These are phyloP conservation scores for Platanthera guangdongensis DNA, from an alignment of 106 monocot genomes.

Conservation along the genomic window DNA sequence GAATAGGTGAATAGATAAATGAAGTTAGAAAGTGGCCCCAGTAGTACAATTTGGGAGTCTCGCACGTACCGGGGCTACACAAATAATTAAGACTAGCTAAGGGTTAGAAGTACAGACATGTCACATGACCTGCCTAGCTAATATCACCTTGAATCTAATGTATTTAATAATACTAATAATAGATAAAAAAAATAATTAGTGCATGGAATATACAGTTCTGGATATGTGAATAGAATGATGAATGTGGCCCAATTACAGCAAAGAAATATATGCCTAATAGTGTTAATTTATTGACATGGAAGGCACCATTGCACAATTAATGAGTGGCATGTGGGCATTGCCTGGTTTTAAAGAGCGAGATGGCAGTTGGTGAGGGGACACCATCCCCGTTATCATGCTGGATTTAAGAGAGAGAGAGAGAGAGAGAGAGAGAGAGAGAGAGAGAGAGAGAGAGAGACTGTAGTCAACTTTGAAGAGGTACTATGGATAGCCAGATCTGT, in stretches of 20 bases:
- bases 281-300: background rate
- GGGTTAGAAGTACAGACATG: background rate
- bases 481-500: background rate
- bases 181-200: background rate
- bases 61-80: background rate
- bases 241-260: background rate
- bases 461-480: background rate
- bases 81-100: background rate
- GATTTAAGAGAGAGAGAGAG: background rate
- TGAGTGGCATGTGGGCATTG: background rate
- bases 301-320: background rate
- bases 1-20: no score
- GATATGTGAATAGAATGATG: background rate
- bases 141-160: background rate
- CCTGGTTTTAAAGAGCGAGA: background rate
- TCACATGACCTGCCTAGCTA: background rate
- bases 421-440: background rate
- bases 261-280: no score
- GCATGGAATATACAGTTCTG: background rate
- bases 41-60: no score
- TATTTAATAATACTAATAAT: background rate
- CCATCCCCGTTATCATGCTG: conserved; percentile 4
- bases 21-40: no score
- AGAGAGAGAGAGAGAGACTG: background rate
- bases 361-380: background rate